phyloP scores from a whole-genome alignment of 495 filamentous ascomycete species.

The Clohesyomyces aquaticus region DNA sequence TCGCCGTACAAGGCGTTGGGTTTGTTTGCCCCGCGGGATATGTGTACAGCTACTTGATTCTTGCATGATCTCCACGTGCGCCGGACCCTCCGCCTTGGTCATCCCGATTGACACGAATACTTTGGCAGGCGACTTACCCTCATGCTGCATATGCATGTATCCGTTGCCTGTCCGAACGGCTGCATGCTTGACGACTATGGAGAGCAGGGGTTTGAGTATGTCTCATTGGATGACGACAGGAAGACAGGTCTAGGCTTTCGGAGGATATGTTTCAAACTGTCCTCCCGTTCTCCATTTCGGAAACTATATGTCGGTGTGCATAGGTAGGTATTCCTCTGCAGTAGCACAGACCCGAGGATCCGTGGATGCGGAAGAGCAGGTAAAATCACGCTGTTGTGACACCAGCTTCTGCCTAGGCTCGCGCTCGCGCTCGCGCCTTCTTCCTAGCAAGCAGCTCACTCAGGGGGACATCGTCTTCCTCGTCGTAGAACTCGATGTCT shows the following conservation, averaged over 20 bases:
- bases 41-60: neutral
- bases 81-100: neutral
- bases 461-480: slow-evolving; percentile 74
- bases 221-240: no score
- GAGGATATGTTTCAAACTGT: no score
- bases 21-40: no score
- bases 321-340: no score
- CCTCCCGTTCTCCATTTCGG: no score
- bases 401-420: neutral
- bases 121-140: neutral
- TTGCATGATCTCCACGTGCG: neutral
- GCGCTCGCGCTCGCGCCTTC: slow-evolving; percentile 20
- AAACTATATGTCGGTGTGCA: no score
- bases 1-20: neutral
- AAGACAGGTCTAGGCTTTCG: no score
- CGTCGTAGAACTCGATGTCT: slow-evolving; percentile 74
- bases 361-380: no score
- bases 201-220: neutral
- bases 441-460: slow-evolving; percentile 59
- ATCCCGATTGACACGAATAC: neutral
- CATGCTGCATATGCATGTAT: neutral
- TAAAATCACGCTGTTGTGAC: no score
- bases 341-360: no score
- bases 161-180: slow-evolving; percentile 9
- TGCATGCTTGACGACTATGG: slow-evolving; percentile 6